A percentile compares a stretch with the other conserved stretches of the same genome.
Conservation (phyloP, 73 alveolate species). For the Vitrella brassicaformis region DNA sequence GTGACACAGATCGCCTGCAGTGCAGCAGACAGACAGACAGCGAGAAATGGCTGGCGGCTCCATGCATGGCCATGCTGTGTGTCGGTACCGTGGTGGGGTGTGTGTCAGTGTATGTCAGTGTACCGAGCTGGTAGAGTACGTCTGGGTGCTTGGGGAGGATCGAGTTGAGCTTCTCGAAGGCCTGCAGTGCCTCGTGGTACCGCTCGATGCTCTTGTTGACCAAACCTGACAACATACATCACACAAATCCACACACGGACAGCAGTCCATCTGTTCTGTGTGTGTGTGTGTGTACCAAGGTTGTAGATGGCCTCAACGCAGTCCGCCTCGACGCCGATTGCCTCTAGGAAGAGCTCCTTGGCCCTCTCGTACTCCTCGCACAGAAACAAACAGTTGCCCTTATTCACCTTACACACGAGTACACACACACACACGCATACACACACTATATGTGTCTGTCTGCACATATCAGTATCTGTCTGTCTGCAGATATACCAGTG, state of each 20-base stretch:
- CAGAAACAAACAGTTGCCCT: conserved; percentile 94
- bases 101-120: too few species aligned
- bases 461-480: too few species aligned
- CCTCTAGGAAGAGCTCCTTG: conserved; percentile 95
- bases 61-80: too few species aligned
- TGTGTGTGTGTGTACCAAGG: conserved; percentile 63
- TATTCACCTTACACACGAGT: conserved; percentile 47
- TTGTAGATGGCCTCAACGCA: conserved; percentile 99
- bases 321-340: conserved; percentile 99
- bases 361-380: conserved; percentile 92
- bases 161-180: conserved; percentile 95
- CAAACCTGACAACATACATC: neutral
- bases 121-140: neutral
- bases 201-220: conserved; percentile 58
- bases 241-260: conserved; percentile 12
- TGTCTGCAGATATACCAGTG: conserved; percentile 78
- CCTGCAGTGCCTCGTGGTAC: conserved; percentile 85
- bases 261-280: too few species aligned
- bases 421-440: neutral
- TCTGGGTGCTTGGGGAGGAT: conserved; percentile 58
- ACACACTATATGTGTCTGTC: too few species aligned
- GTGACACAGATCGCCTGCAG: too few species aligned
- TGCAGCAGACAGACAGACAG: too few species aligned
- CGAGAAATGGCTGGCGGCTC: too few species aligned
- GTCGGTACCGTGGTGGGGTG: too few species aligned